Evolutionary conservation across 345 rosid species (phyloP).

Genomic region (Linum usitatissimum): DNA sequence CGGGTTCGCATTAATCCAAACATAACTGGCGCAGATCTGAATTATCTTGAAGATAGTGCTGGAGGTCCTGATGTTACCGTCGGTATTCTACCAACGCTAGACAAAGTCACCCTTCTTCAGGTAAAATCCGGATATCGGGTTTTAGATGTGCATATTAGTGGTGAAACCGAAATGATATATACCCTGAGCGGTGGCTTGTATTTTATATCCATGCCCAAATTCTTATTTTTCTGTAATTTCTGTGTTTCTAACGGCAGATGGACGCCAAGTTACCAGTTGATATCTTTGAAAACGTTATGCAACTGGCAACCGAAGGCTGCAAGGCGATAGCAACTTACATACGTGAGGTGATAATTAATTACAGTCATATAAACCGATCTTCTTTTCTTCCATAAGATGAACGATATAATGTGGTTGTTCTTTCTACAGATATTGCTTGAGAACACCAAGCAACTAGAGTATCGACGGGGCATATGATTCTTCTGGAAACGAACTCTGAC

Average conservation of each 20-base stretch:
- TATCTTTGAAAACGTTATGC: constrained; percentile 78
- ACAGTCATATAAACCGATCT: not conserved
- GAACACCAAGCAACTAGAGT: not conserved
- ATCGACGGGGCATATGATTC: not conserved
- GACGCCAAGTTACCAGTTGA: constrained; percentile 73
- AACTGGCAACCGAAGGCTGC: constrained; percentile 78
- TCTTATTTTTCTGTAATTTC: not conserved
- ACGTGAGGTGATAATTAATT: constrained; percentile 36
- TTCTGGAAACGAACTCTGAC: too few relatives aligned
- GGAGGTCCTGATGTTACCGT: constrained; percentile 97
- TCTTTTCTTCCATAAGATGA: not conserved
- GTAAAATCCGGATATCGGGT: constrained; percentile 23
- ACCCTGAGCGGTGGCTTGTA: too few relatives aligned
- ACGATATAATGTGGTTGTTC: not conserved
- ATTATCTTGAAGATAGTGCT: constrained; percentile 89
- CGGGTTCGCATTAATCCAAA: not conserved
- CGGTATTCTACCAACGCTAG: constrained; percentile 69
- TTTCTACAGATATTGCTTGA: constrained; percentile 38
- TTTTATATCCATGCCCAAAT: not conserved
- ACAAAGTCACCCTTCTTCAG: constrained; percentile 97
- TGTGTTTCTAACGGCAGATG: constrained; percentile 45
- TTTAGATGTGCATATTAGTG: constrained; percentile 5
- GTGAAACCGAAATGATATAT: not conserved
- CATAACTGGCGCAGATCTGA: constrained; percentile 37
- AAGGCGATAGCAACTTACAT: constrained; percentile 72